phyloP scores from a whole-genome alignment of 2,329 filamentous ascomycete genomes.

The Trichophyton verrucosum region DNA sequence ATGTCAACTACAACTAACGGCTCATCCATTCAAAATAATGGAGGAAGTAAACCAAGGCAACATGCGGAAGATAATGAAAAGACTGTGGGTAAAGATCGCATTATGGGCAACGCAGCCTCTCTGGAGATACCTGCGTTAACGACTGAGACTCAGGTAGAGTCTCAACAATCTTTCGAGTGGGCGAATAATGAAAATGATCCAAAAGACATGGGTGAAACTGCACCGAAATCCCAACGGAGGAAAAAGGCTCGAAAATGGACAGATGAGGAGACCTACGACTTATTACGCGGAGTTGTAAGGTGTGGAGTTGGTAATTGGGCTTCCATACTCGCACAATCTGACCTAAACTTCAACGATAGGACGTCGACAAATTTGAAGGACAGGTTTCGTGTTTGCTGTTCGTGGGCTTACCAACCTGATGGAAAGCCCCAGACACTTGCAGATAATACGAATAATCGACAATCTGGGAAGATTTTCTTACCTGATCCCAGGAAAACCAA shows the following conservation, averaged over 20 bases:
- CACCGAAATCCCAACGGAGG: conserved; percentile 28
- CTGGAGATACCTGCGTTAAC: neutral
- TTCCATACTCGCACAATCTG: conserved; percentile 45
- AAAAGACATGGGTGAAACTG: neutral
- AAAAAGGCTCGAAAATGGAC: conserved; percentile 46
- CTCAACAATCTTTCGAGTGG: neutral
- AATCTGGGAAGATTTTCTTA: conserved; percentile 12
- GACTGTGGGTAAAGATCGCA: neutral
- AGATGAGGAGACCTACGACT: conserved; percentile 47
- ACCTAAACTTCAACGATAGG: conserved; percentile 45
- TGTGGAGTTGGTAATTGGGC: conserved; percentile 56
- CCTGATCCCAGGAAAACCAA: conserved; percentile 17
- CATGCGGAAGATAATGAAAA: conserved; percentile 6
- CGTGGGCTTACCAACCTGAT: conserved; percentile 34
- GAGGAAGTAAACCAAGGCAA: conserved; percentile 7
- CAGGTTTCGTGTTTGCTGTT: conserved; percentile 44
- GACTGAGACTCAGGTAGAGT: neutral
- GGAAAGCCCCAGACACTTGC: conserved; percentile 22
- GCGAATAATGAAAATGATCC: neutral
- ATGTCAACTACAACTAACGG: neutral
- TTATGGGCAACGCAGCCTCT: neutral
- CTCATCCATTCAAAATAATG: conserved; percentile 5
- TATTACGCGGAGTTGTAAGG: conserved; percentile 47
- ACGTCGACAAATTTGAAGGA: conserved; percentile 54
- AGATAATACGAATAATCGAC: conserved; percentile 7